These are phyloP conservation scores for Ceratocystis alfenasii DNA, from an alignment of 2,329 filamentous ascomycete genomes.

Conservation along the genomic window DNA sequence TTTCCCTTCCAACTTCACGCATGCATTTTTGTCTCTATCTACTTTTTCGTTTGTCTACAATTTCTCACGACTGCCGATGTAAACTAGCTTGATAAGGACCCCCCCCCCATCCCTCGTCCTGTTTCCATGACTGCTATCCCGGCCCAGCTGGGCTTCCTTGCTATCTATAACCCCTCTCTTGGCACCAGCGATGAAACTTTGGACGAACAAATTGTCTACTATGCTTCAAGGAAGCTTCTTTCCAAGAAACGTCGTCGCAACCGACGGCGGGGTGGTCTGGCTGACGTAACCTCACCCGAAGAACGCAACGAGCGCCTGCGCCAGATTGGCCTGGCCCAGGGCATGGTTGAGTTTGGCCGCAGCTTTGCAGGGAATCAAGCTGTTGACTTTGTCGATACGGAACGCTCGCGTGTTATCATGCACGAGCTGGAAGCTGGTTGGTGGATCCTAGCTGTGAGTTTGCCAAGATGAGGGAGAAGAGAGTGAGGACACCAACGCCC, in stretches of 20 bases:
- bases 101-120: slow-evolving; percentile 49
- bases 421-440: slow-evolving; percentile 81
- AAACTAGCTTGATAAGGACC: neutral
- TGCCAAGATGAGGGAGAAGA: neutral
- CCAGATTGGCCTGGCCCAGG: slow-evolving; percentile 91
- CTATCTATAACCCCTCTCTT: slow-evolving; percentile 87
- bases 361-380: slow-evolving; percentile 69
- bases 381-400: slow-evolving; percentile 80
- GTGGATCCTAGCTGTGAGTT: slow-evolving; percentile 79
- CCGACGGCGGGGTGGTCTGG: slow-evolving; percentile 19
- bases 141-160: slow-evolving; percentile 59
- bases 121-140: slow-evolving; percentile 21
- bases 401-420: slow-evolving; percentile 72
- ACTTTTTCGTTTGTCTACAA: too few species aligned
- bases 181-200: slow-evolving; percentile 48
- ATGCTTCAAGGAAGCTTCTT: slow-evolving; percentile 51
- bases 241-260: slow-evolving; percentile 32
- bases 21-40: too few species aligned
- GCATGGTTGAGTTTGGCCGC: slow-evolving; percentile 85
- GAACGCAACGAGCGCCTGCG: slow-evolving; percentile 76
- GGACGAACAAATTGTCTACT: slow-evolving; percentile 83
- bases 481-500: neutral
- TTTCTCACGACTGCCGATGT: too few species aligned
- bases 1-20: too few species aligned
- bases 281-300: slow-evolving; percentile 38